Evolutionary conservation across 108 stramenopile species (phyloP).

Genomic region (Discostella pseudostelligera): DNA sequence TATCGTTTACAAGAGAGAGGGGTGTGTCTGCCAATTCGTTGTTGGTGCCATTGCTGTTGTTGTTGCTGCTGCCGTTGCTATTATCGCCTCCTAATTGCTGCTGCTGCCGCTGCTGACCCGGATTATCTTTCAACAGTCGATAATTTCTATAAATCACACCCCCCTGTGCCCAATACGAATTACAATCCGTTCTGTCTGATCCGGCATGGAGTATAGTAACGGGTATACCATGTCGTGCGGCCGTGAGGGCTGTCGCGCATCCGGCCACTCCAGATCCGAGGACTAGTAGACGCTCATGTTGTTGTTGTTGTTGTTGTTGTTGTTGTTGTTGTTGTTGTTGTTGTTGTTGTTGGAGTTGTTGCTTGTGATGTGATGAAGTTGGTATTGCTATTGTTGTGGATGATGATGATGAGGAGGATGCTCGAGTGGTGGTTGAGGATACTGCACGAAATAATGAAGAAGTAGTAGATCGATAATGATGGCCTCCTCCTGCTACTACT

Average conservation of each 20-base stretch:
- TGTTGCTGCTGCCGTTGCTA: neutral
- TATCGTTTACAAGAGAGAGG: constrained; percentile 71
- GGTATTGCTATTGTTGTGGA: neutral
- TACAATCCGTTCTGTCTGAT: constrained; percentile 72
- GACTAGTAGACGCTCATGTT: constrained; percentile 64
- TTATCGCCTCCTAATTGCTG: neutral
- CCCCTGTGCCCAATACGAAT: constrained; percentile 97
- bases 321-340: constrained; percentile 9
- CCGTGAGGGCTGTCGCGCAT: constrained; percentile 74
- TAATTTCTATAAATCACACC: constrained; percentile 92
- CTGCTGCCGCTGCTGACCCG: constrained; percentile 3
- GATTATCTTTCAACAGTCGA: constrained; percentile 7
- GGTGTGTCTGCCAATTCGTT: constrained; percentile 65
- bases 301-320: constrained; percentile 11
- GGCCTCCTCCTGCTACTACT: too few relatives aligned
- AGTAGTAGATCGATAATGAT: too few relatives aligned
- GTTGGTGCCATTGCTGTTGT: neutral
- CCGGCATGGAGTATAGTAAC: constrained; percentile 79
- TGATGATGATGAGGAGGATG: too few relatives aligned
- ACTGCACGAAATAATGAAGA: too few relatives aligned
- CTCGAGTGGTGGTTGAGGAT: too few relatives aligned
- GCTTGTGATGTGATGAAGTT: neutral
- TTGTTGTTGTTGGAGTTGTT: constrained; percentile 3
- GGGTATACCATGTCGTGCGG: constrained; percentile 71
- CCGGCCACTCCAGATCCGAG: constrained; percentile 86